These are phyloP conservation scores for Suaeda aralocaspica DNA, from an alignment of 148 eudicot species.

Conservation along the genomic window DNA sequence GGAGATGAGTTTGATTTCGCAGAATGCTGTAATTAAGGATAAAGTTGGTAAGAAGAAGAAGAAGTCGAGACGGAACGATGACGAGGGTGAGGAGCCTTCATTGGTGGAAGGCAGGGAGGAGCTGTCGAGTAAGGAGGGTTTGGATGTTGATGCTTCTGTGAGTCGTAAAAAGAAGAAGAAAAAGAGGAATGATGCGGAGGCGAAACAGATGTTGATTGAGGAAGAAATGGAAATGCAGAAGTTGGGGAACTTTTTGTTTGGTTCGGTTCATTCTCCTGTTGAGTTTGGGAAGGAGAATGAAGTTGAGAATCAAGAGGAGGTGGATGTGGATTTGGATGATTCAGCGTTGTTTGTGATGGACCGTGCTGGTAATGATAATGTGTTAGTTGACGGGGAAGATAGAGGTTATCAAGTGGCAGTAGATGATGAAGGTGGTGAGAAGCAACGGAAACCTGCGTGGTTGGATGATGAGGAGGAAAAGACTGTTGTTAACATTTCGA, in stretches of 20 bases:
- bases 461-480: conserved; percentile 80
- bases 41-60: conserved; percentile 36
- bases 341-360: conserved; percentile 57
- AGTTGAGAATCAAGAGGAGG: conserved; percentile 31
- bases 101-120: conserved; percentile 27
- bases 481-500: conserved; percentile 55
- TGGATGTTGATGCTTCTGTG: conserved; percentile 15
- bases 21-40: conserved; percentile 46
- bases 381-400: conserved; percentile 48
- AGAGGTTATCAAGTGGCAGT: conserved; percentile 18
- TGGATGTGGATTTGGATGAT: conserved; percentile 26
- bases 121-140: conserved; percentile 27
- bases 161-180: conserved; percentile 49
- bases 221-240: conserved; percentile 57
- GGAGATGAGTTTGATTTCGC: conserved; percentile 73
- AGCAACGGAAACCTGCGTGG: conserved; percentile 75
- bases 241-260: conserved; percentile 61
- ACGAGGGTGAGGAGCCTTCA: conserved; percentile 30
- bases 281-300: conserved; percentile 57
- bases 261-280: conserved; percentile 61
- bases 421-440: conserved; percentile 30
- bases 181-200: conserved; percentile 36
- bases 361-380: conserved; percentile 35
- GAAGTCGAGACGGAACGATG: conserved; percentile 47
- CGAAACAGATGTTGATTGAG: conserved; percentile 32